Evolutionary conservation across 306 rosid species (phyloP).

Genomic region (Cicer bijugum): DNA sequence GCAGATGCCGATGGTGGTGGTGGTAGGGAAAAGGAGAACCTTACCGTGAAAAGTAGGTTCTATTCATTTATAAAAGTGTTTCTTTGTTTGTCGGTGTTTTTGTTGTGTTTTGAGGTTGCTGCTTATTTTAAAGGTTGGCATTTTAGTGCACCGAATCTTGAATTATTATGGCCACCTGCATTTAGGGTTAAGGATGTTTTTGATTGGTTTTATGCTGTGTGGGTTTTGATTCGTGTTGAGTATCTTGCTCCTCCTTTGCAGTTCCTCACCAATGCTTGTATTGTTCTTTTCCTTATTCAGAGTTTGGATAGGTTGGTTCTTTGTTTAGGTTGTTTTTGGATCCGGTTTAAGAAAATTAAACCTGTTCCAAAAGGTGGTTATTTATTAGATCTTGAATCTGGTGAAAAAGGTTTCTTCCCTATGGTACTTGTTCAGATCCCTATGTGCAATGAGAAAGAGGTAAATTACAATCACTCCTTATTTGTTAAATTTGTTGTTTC

Average conservation of each 20-base stretch:
- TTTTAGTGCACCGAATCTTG: slow-evolving; percentile 62
- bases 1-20: slow-evolving; percentile 55
- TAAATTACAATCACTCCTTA: slow-evolving; percentile 7
- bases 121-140: slow-evolving; percentile 89
- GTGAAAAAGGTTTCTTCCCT: slow-evolving; percentile 75
- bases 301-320: slow-evolving; percentile 79
- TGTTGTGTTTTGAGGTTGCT: slow-evolving; percentile 70
- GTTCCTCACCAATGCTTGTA: slow-evolving; percentile 77
- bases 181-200: slow-evolving; percentile 62
- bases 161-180: slow-evolving; percentile 59
- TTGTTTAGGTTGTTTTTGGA: slow-evolving; percentile 93
- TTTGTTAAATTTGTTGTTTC: background rate
- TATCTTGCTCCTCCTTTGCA: slow-evolving; percentile 94
- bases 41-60: slow-evolving; percentile 60
- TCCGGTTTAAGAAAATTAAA: slow-evolving; percentile 74
- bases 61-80: slow-evolving; percentile 69
- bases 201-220: slow-evolving; percentile 64
- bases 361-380: slow-evolving; percentile 64
- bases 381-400: slow-evolving; percentile 70
- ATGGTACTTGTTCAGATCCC: slow-evolving; percentile 99
- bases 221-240: slow-evolving; percentile 72
- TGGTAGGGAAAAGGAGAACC: slow-evolving; percentile 63
- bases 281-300: slow-evolving; percentile 78
- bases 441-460: slow-evolving; percentile 98
- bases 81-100: slow-evolving; percentile 61